Conservation (phyloP, 2,329 filamentous ascomycete species). For the Botrytis paeoniae region DNA sequence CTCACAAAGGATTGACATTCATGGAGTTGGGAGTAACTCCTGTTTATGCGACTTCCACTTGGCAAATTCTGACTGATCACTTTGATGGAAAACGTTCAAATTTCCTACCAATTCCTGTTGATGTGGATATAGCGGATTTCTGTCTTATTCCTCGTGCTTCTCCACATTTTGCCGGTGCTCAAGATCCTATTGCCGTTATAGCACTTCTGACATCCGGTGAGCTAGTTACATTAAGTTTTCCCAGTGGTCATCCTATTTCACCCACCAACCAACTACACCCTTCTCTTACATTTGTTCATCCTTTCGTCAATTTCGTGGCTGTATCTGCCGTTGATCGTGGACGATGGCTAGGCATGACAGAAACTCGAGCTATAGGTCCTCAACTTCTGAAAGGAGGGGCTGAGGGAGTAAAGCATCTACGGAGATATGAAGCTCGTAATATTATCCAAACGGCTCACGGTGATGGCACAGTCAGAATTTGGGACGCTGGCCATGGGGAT, state of each 20-base stretch:
- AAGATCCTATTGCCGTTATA: slow-evolving; percentile 86
- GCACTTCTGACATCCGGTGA: slow-evolving; percentile 81
- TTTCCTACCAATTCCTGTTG: slow-evolving; percentile 71
- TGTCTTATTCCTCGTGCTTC: slow-evolving; percentile 78
- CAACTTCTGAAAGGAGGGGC: slow-evolving; percentile 76
- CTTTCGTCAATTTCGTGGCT: slow-evolving; percentile 73
- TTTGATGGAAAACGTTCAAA: slow-evolving; percentile 73
- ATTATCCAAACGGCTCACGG: slow-evolving; percentile 84
- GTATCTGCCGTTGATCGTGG: slow-evolving; percentile 74
- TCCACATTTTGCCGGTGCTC: slow-evolving; percentile 81
- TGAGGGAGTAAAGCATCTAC: slow-evolving; percentile 64
- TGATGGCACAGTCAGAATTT: slow-evolving; percentile 86
- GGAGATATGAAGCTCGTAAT: slow-evolving; percentile 78
- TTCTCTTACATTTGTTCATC: slow-evolving; percentile 83
- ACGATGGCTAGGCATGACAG: slow-evolving; percentile 87
- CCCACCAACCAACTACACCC: slow-evolving; percentile 91
- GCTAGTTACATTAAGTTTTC: slow-evolving; percentile 85
- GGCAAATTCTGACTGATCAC: slow-evolving; percentile 77
- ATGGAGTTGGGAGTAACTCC: slow-evolving; percentile 87
- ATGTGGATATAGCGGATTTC: slow-evolving; percentile 74
- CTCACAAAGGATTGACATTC: slow-evolving; percentile 77
- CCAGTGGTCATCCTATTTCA: slow-evolving; percentile 83
- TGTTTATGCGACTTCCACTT: slow-evolving; percentile 85
- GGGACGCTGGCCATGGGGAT: slow-evolving; percentile 89
- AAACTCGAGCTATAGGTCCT: slow-evolving; percentile 76